Base-by-base conservation (phyloP, 2,329 filamentous ascomycete genomes). In the Scorias spongiosa region DNA sequence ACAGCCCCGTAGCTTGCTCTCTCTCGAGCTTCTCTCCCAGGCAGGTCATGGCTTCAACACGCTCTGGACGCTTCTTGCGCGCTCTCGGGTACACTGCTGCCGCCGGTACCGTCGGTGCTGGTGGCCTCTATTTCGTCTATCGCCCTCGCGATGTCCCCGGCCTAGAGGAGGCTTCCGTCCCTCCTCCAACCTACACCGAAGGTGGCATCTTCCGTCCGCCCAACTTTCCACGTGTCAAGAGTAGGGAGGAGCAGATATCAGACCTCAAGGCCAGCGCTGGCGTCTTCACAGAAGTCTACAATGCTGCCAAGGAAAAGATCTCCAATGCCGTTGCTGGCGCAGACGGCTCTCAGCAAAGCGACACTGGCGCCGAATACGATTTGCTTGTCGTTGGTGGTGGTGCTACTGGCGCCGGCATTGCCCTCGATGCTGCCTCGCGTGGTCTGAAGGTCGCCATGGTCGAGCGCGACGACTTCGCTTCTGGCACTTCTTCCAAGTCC, bases 401-500 rank as follows among this genome's bases (percentile, higher is more conserved):
- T 50, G 84, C 84, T 11, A 89, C 84, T 2, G 84, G 84, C 11
- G 74, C 83, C 5, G 84, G 84, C 18, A 85, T 91, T 54, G 84
- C 84, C 10, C 73, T 91, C 39, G 84, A 91, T 63, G 84, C 84
- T 30, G 81, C 78, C 17, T 88, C 84, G 2, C 74, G 84, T 52
- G 84, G 84, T 2, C 66, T 89, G 55, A 84, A 80, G 64, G 84
- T 91, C 46, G 84, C 84, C 10, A 66, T 88, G 42, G 81, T 91
- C 12, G 84, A 91, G 66, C 73, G 83, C 48, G 84, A 89, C 61
- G 84, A 91, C 63, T 91, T 89, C 61, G 80, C 80, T 54, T 74
- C 80, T 49, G 84, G 84, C 28, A 89, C 84, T 36, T 87, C 81
- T 67, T 85, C 81, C 63, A 89, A 89, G 68, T 87, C 81, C 66